Base-by-base conservation (phyloP, 306 rosid genomes). In the Datisca glomerata region DNA sequence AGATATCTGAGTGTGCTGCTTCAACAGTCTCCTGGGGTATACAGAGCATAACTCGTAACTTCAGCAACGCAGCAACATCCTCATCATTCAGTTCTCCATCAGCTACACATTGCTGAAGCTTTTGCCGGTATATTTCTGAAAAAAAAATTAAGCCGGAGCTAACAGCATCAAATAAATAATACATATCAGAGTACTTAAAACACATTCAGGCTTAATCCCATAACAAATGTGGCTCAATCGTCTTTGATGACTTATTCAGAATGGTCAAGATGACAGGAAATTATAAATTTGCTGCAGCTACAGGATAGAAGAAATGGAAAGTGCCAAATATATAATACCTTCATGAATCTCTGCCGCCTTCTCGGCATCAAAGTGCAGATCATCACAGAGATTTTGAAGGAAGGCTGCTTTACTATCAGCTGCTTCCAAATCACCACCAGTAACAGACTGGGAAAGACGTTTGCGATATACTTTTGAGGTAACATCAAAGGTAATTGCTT, bases 321-420 rank as follows among this genome's bases (percentile, higher is more conserved):
- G n/a, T n/a, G n/a, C n/a, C n/a, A n/a, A n/a, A n/a, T n/a, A n/a
- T 12, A 24, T 7, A 27, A 53, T 68, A 89, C 98, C 98, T 75
- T 78, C 78, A 64, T 89, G 98, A 59, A 84, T 78, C 64, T 64
- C 76, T 47, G 84, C 70, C 47, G 98, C 98, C 75, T 75, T 89
- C 55, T 72, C 67, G 14, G 98, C 86, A 70, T 89, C 92, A 68
- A 80, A 84, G 49, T 75, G 81, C 65, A 89, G 69, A 59, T 78
- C 68, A 39, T 80, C 86, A 57, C 98, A 89, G 24, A 89, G 64
- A 53, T 69, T 75, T 73, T 89, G 98, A 63, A 89, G 98, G 74
- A 78, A 89, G 18, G 84, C 72, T 20, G 98, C 98, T 68, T 89
- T 89, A 63, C 98, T 84, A 65, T 89, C 94, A 49, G 98, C 92